Conservation (phyloP, 805 yeast species). For the Ogataea allantospora region DNA sequence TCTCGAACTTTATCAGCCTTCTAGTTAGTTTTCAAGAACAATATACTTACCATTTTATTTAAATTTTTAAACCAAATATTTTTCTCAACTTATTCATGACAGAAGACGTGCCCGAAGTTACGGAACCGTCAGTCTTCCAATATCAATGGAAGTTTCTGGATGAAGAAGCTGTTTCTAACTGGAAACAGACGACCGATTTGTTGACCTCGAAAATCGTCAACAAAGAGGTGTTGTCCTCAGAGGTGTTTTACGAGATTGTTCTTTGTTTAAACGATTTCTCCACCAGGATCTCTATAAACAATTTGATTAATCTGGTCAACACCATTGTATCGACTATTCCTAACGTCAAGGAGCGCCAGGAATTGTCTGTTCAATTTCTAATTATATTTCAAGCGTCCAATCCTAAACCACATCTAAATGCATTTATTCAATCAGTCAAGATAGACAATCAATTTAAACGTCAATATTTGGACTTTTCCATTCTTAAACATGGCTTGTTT, state of each 20-base stretch:
- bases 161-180: constrained; percentile 11
- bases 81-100: constrained; percentile 3
- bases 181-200: constrained; percentile 14
- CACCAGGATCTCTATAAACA: constrained; percentile 19
- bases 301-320: constrained; percentile 21
- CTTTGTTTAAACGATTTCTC: constrained; percentile 24
- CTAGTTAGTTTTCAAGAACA: neutral
- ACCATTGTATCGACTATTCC: constrained; percentile 19
- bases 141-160: constrained; percentile 19
- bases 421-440: constrained; percentile 26
- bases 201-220: constrained; percentile 11
- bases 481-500: constrained; percentile 30
- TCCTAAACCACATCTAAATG: constrained; percentile 19
- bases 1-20: constrained; percentile 68
- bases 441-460: constrained; percentile 29
- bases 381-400: constrained; percentile 27
- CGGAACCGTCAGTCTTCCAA: constrained; percentile 4
- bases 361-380: constrained; percentile 25
- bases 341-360: constrained; percentile 23
- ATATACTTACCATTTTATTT: constrained; percentile 8
- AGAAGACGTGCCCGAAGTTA: constrained; percentile 5
- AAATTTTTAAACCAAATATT: neutral
- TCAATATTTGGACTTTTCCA: constrained; percentile 27
- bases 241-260: constrained; percentile 30
- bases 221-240: constrained; percentile 13